Percentiles rank a stretch among this genome's conserved stretches.
phyloP scores from a whole-genome alignment of 2,329 filamentous ascomycete genomes.

The Epicoccum nigrum region DNA sequence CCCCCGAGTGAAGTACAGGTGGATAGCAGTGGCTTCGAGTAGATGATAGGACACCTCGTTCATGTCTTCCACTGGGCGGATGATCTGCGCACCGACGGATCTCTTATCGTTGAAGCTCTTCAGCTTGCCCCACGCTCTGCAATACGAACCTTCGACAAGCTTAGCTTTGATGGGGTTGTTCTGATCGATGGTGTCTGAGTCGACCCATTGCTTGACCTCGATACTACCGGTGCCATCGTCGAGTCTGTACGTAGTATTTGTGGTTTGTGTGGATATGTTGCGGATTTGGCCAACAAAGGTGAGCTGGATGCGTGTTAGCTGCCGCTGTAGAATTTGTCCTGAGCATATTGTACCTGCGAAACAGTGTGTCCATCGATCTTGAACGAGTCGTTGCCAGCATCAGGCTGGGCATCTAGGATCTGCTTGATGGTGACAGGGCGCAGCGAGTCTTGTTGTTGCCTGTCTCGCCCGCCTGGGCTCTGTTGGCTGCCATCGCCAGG shows the following conservation, averaged over 20 bases:
- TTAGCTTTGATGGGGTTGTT: slow-evolving; percentile 57
- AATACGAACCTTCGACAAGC: slow-evolving; percentile 76
- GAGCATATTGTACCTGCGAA: slow-evolving; percentile 56
- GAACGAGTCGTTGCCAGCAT: slow-evolving; percentile 70
- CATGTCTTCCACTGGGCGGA: slow-evolving; percentile 79
- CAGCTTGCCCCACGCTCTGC: slow-evolving; percentile 83
- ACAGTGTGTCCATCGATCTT: slow-evolving; percentile 78
- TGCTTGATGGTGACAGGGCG: slow-evolving; percentile 97
- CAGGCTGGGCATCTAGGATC: slow-evolving; percentile 73
- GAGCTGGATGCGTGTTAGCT: slow-evolving; percentile 58
- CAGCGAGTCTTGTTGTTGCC: slow-evolving; percentile 80
- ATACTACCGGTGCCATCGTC: slow-evolving; percentile 94
- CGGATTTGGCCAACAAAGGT: slow-evolving; percentile 92
- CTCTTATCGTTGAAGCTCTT: slow-evolving; percentile 84
- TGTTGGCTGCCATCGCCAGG: slow-evolving; percentile 56
- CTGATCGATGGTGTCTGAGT: slow-evolving; percentile 61
- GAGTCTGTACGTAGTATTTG: slow-evolving; percentile 89
- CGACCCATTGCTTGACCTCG: slow-evolving; percentile 88
- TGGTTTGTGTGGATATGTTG: slow-evolving; percentile 81
- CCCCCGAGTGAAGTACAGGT: slow-evolving; percentile 81
- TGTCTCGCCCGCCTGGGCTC: slow-evolving; percentile 50
- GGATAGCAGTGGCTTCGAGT: slow-evolving; percentile 86
- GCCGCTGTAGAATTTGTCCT: neutral
- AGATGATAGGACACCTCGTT: slow-evolving; percentile 95
- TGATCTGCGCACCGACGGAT: slow-evolving; percentile 78